Conservation (phyloP, 768 basidiomycete genomes). For the Podaxis sp. region DNA sequence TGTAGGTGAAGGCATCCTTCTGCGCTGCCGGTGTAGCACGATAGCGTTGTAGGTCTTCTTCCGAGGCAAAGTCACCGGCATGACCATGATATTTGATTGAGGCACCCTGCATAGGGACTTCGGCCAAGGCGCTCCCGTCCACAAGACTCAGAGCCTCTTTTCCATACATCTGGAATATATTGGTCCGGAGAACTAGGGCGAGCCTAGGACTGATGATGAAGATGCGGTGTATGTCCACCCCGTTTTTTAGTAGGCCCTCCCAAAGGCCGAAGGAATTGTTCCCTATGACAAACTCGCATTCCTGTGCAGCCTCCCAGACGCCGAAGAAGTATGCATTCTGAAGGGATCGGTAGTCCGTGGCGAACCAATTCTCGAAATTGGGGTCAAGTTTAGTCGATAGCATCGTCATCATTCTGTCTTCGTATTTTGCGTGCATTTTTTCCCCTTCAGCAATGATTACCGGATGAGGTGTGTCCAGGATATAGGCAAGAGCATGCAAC, state of each 20-base stretch:
- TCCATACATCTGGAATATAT: neutral
- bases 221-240: conserved; percentile 22
- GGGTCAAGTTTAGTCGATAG: conserved; percentile 12
- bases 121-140: conserved; percentile 11
- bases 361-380: conserved; percentile 20
- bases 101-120: conserved; percentile 10
- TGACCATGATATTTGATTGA: neutral
- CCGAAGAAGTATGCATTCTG: conserved; percentile 21
- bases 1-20: conserved; percentile 23
- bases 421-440: conserved; percentile 12
- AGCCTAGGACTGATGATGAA: conserved; percentile 31
- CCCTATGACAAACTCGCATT: conserved; percentile 29
- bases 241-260: conserved; percentile 23
- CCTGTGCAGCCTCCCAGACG: conserved; percentile 27
- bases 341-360: conserved; percentile 20
- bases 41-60: neutral
- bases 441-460: conserved; percentile 13
- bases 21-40: conserved; percentile 12
- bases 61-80: neutral
- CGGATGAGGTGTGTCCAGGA: conserved; percentile 27
- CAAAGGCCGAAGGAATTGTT: conserved; percentile 28
- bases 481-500: conserved; percentile 25
- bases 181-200: conserved; percentile 23
- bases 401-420: conserved; percentile 1
- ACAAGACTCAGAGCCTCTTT: neutral